Percentiles rank a stretch among this genome's conserved stretches.
phyloP scores from a whole-genome alignment of 1,139 yeast genomes.

The Taphrina deformans region DNA sequence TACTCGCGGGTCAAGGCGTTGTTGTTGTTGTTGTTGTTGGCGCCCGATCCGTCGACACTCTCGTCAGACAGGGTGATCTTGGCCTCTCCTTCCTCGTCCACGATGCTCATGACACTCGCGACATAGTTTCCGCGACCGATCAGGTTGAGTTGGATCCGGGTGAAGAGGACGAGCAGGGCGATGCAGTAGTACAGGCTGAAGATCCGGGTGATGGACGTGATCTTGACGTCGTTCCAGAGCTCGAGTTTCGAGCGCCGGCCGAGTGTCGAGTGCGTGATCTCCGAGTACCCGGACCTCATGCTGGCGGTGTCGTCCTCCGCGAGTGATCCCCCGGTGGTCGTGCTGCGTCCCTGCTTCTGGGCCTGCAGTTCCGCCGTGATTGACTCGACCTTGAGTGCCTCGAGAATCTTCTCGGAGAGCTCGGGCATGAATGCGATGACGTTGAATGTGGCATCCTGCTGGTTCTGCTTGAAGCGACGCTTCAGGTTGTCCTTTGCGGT shows the following conservation, averaged over 20 bases:
- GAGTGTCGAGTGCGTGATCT: slow-evolving; percentile 19
- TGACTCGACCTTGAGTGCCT: slow-evolving; percentile 66
- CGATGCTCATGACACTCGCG: slow-evolving; percentile 60
- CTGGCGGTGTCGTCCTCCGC: slow-evolving; percentile 28
- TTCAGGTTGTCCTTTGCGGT: slow-evolving; percentile 70
- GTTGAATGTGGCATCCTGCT: slow-evolving; percentile 83
- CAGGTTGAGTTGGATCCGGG: slow-evolving; percentile 82
- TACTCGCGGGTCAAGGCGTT: slow-evolving; percentile 70
- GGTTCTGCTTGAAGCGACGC: slow-evolving; percentile 80
- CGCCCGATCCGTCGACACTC: slow-evolving; percentile 13
- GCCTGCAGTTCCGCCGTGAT: slow-evolving; percentile 70
- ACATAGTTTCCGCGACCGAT: slow-evolving; percentile 83
- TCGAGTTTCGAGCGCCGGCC: slow-evolving; percentile 58
- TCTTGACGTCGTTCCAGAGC: slow-evolving; percentile 81
- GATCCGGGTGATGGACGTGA: slow-evolving; percentile 68
- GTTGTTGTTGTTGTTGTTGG: slow-evolving; percentile 23
- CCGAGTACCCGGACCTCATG: slow-evolving; percentile 27
- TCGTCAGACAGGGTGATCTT: slow-evolving; percentile 28
- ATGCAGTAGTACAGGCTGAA: slow-evolving; percentile 69
- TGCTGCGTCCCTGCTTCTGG: slow-evolving; percentile 51
- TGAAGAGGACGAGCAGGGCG: slow-evolving; percentile 68
- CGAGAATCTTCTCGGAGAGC: slow-evolving; percentile 63
- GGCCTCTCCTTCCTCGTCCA: slow-evolving; percentile 49
- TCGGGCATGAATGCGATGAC: slow-evolving; percentile 81
- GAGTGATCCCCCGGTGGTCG: slow-evolving; percentile 26